Evolutionary conservation across 202 grass and related monocot species (phyloP), one percentile per base, ranked within the genome.

Genomic region (Setaria italica): DNA sequence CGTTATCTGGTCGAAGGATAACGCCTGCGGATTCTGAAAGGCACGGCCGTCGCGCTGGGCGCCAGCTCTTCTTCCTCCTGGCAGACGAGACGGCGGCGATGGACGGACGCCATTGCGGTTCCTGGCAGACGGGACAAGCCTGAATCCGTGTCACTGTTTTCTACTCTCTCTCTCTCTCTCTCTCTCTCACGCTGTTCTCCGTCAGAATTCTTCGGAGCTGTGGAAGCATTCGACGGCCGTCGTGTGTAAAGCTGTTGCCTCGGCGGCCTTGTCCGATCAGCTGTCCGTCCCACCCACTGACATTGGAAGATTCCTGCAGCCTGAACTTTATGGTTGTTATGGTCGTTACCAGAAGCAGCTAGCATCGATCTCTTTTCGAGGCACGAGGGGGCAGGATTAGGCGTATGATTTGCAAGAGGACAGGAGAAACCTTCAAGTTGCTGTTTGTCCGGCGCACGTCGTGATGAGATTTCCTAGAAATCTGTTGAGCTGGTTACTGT

Each of bases 241-340:
- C 11, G 66, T 72, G n/a, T 19, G 51, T n/a, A 41, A 39, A 62
- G 16, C 17, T 62, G 21, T 41, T 6, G 39, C 39, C 3, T 11
- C 1, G 11, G 65, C 47, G 2, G 30, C 14, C 37, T 69, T 70
- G 63, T 78, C 25, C 11, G 50, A 21, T 57, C 20, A 9, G 34
- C 17, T 68, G 72, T 77, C 71, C 19, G 32, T 68, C 63, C 32
- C 9, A 68, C 51, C 33, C 62, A 21, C 49, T 69, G 62, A 13
- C n/a, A 45, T 15, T 68, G 72, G 60, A 84, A 84, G 34, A 25
- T 77, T 58, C 54, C 4, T 69, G 69, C 47, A 25, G 7, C n/a
- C 50, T 77, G 15, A 77, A 10, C 39, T 37, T 78, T 46, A 46
- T 46, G 43, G 43, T 9, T 46, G 8, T 59, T 58, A 9, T 17